Evolutionary conservation across 73 alveolate genomes (phyloP), one percentile per base, ranked within the genome.

Genomic region (Durusdinium trenchii): DNA sequence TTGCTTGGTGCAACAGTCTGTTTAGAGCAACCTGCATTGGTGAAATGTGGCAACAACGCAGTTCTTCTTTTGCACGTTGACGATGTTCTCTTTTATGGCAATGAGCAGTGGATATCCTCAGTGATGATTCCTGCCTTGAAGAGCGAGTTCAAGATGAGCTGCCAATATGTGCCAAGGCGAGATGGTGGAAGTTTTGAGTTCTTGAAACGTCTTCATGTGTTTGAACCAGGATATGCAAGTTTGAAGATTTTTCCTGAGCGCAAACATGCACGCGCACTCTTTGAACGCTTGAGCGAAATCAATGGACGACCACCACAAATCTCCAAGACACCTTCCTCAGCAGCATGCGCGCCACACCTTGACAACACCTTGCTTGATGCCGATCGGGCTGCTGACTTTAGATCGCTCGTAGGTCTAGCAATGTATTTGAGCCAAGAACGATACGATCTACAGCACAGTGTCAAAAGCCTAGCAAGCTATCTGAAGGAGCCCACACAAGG

Each of bases 361-460:
- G 62, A 76, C 40, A 36, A 9, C 61, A 76, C 6, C 12, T 40
- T 23, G 12, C 9, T 76, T 4, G 38, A 40, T 35, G 86, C 40
- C 20, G 2, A 2, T 14, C 60, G 3, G 86, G 38, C 42, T 42
- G 60, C 86, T 3, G 86, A 76, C 9, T 43, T 43, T 43, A 54
- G 86, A 43, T 76, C 86, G 3, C 54, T 76, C 20, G 61, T 43
- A 10, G 86, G 86, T 4, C 9, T 76, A 9, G 86, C 86, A 3
- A 76, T 76, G 86, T 76, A 76, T 61, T 47, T 79, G 69, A 79
- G 90, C 26, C 90, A 79, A 26, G 90, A 79, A 26, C 4, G 90
- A 45, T 45, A 16, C 48, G 90, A 79, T 48, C 7, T 79, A 1
- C 90, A 79, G 46, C 48, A 14, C 30, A 67, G 69, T 6, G 69